Evolutionary conservation across 1,284 basidiomycete species (phyloP).

Genomic region (Tylopilus sp.): DNA sequence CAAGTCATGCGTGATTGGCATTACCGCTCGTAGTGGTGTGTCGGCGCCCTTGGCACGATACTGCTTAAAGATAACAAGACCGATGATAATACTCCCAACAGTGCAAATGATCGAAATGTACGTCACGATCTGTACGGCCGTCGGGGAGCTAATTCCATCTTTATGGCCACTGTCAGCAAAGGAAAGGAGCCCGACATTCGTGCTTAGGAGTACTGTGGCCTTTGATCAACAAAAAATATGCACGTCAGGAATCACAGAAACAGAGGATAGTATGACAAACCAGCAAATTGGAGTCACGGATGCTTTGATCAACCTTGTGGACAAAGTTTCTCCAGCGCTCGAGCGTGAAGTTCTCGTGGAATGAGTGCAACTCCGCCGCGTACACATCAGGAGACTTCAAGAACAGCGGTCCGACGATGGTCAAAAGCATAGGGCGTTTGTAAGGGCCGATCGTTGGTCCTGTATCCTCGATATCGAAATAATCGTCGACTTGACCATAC

Average conservation of each 20-base stretch:
- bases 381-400: constrained; percentile 29
- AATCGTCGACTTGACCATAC: constrained; percentile 33
- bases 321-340: constrained; percentile 30
- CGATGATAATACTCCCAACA: constrained; percentile 28
- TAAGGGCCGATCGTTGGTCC: constrained; percentile 17
- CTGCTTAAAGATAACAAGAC: constrained; percentile 32
- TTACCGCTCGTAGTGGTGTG: constrained; percentile 18
- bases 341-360: constrained; percentile 27
- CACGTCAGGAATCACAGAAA: not conserved
- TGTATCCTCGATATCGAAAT: constrained; percentile 29
- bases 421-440: constrained; percentile 18
- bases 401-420: constrained; percentile 21
- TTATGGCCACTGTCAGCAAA: constrained; percentile 11
- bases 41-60: constrained; percentile 34
- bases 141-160: constrained; percentile 8
- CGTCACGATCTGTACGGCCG: constrained; percentile 24
- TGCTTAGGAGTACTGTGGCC: constrained; percentile 31
- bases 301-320: constrained; percentile 29
- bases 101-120: constrained; percentile 33
- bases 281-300: constrained; percentile 31
- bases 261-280: constrained; percentile 8
- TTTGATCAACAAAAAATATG: not conserved
- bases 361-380: constrained; percentile 26
- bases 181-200: constrained; percentile 21
- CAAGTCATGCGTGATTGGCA: not conserved